A percentile compares a stretch with the other conserved stretches of the same genome.
phyloP scores from a whole-genome alignment of 352 stramenopile genomes.

The Peronospora destructor region DNA sequence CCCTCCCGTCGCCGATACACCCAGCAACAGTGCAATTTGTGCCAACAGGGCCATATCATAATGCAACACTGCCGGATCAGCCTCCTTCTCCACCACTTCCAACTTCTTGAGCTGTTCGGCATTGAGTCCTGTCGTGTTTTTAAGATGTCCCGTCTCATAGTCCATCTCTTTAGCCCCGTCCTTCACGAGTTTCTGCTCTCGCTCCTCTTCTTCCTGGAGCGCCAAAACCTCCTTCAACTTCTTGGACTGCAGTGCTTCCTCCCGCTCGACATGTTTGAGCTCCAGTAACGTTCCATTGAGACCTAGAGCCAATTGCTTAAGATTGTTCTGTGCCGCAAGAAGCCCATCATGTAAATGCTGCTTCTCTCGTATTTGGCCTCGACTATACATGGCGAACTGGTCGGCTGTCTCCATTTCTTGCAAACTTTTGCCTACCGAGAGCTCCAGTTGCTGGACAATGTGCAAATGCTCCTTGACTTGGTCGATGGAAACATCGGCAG shows the following conservation, averaged over 20 bases:
- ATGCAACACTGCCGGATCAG: conserved; percentile 76
- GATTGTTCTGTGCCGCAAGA: conserved; percentile 40
- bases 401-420: conserved; percentile 32
- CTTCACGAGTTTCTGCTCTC: conserved; percentile 73
- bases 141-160: conserved; percentile 76
- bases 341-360: conserved; percentile 38
- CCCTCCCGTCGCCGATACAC: conserved; percentile 81
- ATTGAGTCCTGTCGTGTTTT: conserved; percentile 65
- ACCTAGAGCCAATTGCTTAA: conserved; percentile 58
- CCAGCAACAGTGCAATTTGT: conserved; percentile 75
- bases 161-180: conserved; percentile 76
- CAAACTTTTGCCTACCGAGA: conserved; percentile 62
- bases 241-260: conserved; percentile 73
- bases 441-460: conserved; percentile 64
- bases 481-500: conserved; percentile 61
- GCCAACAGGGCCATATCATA: conserved; percentile 84
- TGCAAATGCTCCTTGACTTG: conserved; percentile 71
- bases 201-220: conserved; percentile 69
- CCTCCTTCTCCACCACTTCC: conserved; percentile 70
- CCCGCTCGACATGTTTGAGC: conserved; percentile 76
- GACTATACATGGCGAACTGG: conserved; percentile 23
- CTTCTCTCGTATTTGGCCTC: conserved; percentile 23
- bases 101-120: conserved; percentile 64
- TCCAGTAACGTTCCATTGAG: conserved; percentile 73
- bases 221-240: conserved; percentile 67